Base-by-base conservation (phyloP, 1,284 basidiomycete genomes). In the Coniferiporia sulphurascens region DNA sequence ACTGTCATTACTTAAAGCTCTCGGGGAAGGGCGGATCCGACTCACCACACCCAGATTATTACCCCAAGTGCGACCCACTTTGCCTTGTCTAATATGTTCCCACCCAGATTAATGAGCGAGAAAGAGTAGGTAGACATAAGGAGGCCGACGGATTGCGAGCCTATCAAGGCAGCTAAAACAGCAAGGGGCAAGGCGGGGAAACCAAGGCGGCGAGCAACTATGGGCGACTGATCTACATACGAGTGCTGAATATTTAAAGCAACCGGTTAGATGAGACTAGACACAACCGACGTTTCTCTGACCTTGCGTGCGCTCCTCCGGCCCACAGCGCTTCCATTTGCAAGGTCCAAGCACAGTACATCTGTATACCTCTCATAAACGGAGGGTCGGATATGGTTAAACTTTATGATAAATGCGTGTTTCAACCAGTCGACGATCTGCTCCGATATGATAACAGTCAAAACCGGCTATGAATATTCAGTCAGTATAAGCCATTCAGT, bases 391-490 rank as follows among this genome's bases (percentile, higher is more conserved):
- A 99, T 95, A 68, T 95, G 92, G 67, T 92, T 92, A 72, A 98
- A 98, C 73, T 99, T 99, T 57, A 95, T 96, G 68, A 99, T 98
- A 75, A 99, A 99, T 1, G 96, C 96, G 69, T 99, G 97, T 70
- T 99, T 99, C 60, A 99, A 81, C 97, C 96, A 99, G 72, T 99
- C 97, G 32, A 99, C 97, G 4, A 93, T 73, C 81, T 93, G 91
- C 72, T 99, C 97, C 5, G 94, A 97, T 1, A 87, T 69, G 69
- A 99, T 79, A 2, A 99, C 97, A 4, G 93, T 91, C 49, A 96
- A 65, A 0, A 96, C 94, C 6, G 96, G 96, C 92, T 95, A 52
- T 17, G 9, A 27, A 49, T 36, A 2, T 34, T 48, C 38, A 41
- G 3, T 48, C 27, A 46, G 27, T 45, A 22, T 27, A 53, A 19